Percentiles rank a stretch among this genome's conserved stretches.
Conservation (phyloP, 371 early-diverging fungal genomes). For the Sporodiniella umbellata region DNA sequence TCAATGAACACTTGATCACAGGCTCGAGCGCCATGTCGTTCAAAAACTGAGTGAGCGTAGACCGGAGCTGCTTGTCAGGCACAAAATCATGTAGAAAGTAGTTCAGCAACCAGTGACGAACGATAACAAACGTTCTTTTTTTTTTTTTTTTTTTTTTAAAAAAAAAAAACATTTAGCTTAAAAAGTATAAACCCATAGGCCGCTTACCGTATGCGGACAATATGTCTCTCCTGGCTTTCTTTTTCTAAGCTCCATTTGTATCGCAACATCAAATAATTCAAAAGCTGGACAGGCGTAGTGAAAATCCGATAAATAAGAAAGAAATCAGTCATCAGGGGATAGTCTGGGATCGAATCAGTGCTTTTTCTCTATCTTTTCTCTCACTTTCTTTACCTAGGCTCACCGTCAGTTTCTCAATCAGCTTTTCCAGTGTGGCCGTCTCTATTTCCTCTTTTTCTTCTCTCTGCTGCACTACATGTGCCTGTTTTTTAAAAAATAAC, state of each 20-base stretch:
- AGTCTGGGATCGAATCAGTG: conserved; percentile 40
- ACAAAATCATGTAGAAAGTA: conserved; percentile 67
- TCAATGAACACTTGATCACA: conserved; percentile 36
- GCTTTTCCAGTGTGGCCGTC: conserved; percentile 62
- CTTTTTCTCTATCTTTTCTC: neutral
- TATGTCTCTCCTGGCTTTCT: conserved; percentile 51
- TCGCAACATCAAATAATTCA: conserved; percentile 56
- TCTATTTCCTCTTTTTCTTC: conserved; percentile 33
- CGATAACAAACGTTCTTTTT: conserved; percentile 58
- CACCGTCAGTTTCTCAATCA: conserved; percentile 62
- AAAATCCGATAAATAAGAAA: conserved; percentile 69
- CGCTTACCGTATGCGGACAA: conserved; percentile 65
- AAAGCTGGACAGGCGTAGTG: conserved; percentile 53
- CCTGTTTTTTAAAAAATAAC: conserved; percentile 3
- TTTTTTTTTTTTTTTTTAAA: neutral
- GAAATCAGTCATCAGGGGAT: conserved; percentile 68
- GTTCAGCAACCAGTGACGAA: conserved; percentile 67
- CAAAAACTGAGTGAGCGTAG: conserved; percentile 38
- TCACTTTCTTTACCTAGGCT: conserved; percentile 41
- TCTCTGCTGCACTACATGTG: neutral
- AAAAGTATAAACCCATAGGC: too few relatives aligned
- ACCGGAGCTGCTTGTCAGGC: conserved; percentile 45
- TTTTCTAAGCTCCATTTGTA: conserved; percentile 60
- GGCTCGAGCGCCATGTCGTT: conserved; percentile 42
- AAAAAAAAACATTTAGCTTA: neutral